A percentile compares a stretch with the other conserved stretches of the same genome.
Conservation (phyloP, 176 grass and related monocot genomes). For the Areca catechu region DNA sequence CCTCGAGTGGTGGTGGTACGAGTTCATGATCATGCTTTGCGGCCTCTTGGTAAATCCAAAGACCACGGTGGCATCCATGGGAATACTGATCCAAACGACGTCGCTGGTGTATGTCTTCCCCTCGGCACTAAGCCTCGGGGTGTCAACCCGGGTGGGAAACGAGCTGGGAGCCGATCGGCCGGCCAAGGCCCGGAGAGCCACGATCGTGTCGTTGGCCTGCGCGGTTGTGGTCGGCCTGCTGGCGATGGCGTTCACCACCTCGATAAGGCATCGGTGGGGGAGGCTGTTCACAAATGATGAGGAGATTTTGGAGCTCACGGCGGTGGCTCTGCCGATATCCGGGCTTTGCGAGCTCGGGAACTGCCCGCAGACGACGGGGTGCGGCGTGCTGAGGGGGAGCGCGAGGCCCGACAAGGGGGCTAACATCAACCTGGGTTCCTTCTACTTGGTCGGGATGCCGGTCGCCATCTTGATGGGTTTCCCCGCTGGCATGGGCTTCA, state of each 20-base stretch:
- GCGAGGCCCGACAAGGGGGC: constrained; percentile 61
- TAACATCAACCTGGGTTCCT: constrained; percentile 79
- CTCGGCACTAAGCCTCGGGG: constrained; percentile 69
- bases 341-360: constrained; percentile 97
- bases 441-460: constrained; percentile 97
- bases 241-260: constrained; percentile 65
- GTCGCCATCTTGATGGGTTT: constrained; percentile 66
- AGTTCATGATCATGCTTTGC: constrained; percentile 94
- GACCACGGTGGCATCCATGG: constrained; percentile 89
- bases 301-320: constrained; percentile 54
- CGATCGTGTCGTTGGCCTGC: constrained; percentile 33
- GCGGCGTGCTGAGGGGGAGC: constrained; percentile 83
- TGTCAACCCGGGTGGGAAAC: constrained; percentile 77
- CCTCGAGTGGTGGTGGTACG: constrained; percentile 99
- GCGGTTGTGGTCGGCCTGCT: constrained; percentile 36
- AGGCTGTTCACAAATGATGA: constrained; percentile 69
- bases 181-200: constrained; percentile 40
- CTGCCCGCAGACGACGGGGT: constrained; percentile 83
- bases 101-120: constrained; percentile 92
- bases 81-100: constrained; percentile 93
- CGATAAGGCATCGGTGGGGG: constrained; percentile 58
- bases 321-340: constrained; percentile 76
- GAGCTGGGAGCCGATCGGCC: constrained; percentile 60
- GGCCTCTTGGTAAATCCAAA: constrained; percentile 70
- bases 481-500: constrained; percentile 53